These are phyloP conservation scores for Marsdenia floribunda DNA, from an alignment of 257 asterid species.

Conservation along the genomic window DNA sequence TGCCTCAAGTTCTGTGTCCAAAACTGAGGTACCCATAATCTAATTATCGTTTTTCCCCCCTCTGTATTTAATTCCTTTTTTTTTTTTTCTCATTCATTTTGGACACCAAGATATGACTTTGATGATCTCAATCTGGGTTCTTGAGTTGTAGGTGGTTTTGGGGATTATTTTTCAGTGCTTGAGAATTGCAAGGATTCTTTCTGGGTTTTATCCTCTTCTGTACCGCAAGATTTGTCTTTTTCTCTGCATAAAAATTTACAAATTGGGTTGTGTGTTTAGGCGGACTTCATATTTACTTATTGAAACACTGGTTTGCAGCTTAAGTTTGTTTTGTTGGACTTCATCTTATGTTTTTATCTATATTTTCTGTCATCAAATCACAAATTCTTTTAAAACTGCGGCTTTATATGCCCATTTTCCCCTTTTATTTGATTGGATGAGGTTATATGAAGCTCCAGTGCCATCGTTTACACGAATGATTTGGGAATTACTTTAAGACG, in stretches of 20 bases:
- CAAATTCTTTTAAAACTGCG: not conserved
- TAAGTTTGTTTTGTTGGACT: not conserved
- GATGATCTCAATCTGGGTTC: slow-evolving; percentile 8
- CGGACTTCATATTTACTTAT: not conserved
- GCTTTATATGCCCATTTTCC: not conserved
- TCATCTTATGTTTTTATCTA: not conserved
- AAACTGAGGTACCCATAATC: slow-evolving; percentile 29
- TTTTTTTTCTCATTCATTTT: not conserved
- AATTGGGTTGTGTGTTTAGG: not conserved
- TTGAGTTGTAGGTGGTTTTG: not conserved
- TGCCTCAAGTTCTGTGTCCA: slow-evolving; percentile 29
- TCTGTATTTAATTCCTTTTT: not conserved
- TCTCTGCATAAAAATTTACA: not conserved
- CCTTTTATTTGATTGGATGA: not conserved
- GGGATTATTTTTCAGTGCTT: not conserved
- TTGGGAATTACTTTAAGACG: not conserved
- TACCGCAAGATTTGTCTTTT: not conserved
- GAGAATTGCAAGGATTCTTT: not conserved
- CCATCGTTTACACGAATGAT: not conserved
- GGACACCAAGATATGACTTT: slow-evolving; percentile 4
- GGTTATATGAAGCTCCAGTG: not conserved
- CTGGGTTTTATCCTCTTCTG: not conserved
- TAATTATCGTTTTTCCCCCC: slow-evolving; percentile 4
- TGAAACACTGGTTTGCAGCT: not conserved
- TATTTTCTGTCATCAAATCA: not conserved